A percentile compares a stretch with the other conserved stretches of the same genome.
Conservation (phyloP, 768 basidiomycete species). For the Termitomyces heimii region DNA sequence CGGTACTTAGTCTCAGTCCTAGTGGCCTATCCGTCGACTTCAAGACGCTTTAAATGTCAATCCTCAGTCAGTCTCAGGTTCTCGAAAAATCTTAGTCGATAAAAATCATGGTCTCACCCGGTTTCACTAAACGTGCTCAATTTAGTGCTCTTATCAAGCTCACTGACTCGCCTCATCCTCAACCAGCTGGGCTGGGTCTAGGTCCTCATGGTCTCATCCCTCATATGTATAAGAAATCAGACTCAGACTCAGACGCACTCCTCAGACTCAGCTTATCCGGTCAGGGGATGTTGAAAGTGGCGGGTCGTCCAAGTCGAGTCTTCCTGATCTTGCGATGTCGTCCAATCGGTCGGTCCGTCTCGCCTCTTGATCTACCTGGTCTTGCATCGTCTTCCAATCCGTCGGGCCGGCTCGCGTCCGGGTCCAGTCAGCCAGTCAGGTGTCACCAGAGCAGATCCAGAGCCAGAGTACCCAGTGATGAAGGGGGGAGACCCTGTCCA, state of each 20-base stretch:
- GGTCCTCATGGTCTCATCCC: background rate
- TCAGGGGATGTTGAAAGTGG: background rate
- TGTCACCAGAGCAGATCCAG: too few relatives aligned
- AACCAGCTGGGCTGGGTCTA: background rate
- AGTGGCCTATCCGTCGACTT: background rate
- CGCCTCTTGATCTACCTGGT: background rate
- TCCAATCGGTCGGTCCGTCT: background rate
- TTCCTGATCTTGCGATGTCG: background rate
- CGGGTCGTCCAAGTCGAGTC: background rate
- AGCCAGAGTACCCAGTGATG: background rate
- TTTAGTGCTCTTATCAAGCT: background rate
- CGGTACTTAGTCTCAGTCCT: background rate
- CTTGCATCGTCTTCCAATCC: background rate
- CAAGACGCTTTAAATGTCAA: background rate
- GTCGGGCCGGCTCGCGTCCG: background rate
- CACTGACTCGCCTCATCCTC: background rate
- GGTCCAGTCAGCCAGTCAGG: background rate
- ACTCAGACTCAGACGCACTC: background rate
- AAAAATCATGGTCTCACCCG: background rate
- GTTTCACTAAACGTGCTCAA: background rate
- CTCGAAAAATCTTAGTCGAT: background rate
- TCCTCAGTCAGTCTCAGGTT: background rate
- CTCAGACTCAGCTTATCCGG: background rate
- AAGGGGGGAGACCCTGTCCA: too few relatives aligned
- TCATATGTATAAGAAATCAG: background rate